Evolutionary conservation across 2,329 filamentous ascomycete genomes (phyloP).

Genomic region (Boeremia exigua): DNA sequence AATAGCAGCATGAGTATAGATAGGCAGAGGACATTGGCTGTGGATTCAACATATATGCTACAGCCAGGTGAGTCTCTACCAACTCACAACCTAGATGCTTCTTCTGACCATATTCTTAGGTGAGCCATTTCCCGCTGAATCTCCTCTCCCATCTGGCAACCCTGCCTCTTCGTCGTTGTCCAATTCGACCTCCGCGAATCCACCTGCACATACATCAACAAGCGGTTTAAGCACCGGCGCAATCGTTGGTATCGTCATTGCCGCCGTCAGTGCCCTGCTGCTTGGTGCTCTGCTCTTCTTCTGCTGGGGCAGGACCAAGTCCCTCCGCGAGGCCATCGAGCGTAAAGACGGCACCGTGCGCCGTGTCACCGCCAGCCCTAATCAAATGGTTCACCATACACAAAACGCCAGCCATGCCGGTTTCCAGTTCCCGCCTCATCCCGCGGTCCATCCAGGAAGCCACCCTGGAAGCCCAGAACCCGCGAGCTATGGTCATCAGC

Average conservation of each 20-base stretch:
- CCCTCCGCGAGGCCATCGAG: slow-evolving; percentile 30
- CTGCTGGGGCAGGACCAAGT: slow-evolving; percentile 34
- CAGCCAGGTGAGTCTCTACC: slow-evolving; percentile 21
- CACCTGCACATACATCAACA: background rate
- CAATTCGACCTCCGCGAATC: background rate
- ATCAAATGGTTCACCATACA: slow-evolving; percentile 5
- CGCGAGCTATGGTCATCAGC: background rate
- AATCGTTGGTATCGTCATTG: slow-evolving; percentile 63
- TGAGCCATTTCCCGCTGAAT: slow-evolving; percentile 41
- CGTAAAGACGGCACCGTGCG: slow-evolving; percentile 26
- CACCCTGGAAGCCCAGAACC: slow-evolving; percentile 1
- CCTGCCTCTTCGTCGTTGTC: slow-evolving; percentile 11
- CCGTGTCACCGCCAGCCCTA: background rate
- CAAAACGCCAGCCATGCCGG: background rate
- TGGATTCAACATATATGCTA: slow-evolving; percentile 36
- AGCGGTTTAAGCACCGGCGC: slow-evolving; percentile 43
- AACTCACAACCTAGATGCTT: no score
- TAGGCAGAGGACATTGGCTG: slow-evolving; percentile 33
- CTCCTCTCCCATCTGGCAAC: slow-evolving; percentile 13
- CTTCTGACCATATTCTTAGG: slow-evolving; percentile 13
- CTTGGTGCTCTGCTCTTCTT: slow-evolving; percentile 32
- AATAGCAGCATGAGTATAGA: slow-evolving; percentile 32
- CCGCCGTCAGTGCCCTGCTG: slow-evolving; percentile 48
- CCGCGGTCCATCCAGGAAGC: background rate
- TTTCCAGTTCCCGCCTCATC: background rate